Evolutionary conservation across 768 basidiomycete genomes (phyloP), one percentile per base, ranked within the genome.

Genomic region (Agaricus sinodeliciosus): DNA sequence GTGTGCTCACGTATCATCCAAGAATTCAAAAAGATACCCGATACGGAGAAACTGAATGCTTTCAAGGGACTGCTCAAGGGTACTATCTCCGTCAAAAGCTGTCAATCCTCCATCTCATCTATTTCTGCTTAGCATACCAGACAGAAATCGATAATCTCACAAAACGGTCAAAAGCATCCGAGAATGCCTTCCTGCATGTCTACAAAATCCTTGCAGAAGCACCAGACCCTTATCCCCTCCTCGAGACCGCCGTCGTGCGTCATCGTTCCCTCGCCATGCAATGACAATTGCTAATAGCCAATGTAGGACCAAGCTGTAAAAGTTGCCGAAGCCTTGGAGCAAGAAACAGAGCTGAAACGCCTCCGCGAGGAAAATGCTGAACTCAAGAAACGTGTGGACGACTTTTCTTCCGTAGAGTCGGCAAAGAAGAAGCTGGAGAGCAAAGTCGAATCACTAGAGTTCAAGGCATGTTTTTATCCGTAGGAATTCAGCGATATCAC

Each of bases 11-110:
- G 16, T 26, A 18, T 40, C 16, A 18, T 3, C 26, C 2, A 59
- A 97, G 96, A 99, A 60, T 98, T 97, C 79, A 97, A 90, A 75
- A 95, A 90, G 72, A 81, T 95, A 7, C 80, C 94, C 0, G 94
- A 97, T 55, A 80, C 82, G 18, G 90, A 94, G 65, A 97, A 98
- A 68, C 71, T 84, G 40, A 80, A 80, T 46, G 85, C 85, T 11
- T 90, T 95, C 80, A 98, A 96, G 70, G 82, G 82, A 9, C 75
- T 99, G 18, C 75, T 99, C 49, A 97, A 95, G 73, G 79, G 92
- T 90, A 54, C 49, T 71, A 58, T 19, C 47, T 56, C 39, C 16
- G 43, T 41, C 42, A 12, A 44, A 12, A 3, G 4, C 37, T 11
- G 19, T 43, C 28, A 25, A 28, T 16, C 25, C 45, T 13, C 55